A percentile compares a stretch with the other conserved stretches of the same genome.
These are phyloP conservation scores for Erodium maritimum DNA, from an alignment of 345 rosid genomes.

Conservation along the genomic window DNA sequence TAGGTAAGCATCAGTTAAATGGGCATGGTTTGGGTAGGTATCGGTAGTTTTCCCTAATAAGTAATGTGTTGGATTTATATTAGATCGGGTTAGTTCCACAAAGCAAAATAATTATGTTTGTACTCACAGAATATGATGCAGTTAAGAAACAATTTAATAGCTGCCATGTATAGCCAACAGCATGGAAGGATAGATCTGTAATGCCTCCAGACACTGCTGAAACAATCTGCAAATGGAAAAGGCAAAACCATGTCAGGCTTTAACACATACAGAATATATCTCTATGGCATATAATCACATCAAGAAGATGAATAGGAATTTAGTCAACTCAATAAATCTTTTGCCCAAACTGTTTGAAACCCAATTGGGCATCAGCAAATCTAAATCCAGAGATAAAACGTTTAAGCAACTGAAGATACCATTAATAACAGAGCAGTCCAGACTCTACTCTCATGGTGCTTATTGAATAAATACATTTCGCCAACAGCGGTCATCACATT, in stretches of 20 bases:
- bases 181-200: conserved; percentile 82
- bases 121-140: conserved; percentile 90
- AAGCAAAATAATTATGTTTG: not conserved
- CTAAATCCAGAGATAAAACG: no score
- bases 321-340: no score
- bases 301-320: not conserved
- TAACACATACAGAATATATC: not conserved
- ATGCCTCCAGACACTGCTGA: conserved; percentile 97
- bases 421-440: conserved; percentile 95
- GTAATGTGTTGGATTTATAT: no score
- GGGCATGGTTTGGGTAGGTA: no score
- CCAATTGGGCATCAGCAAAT: no score
- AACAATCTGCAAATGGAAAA: conserved; percentile 44
- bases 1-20: no score
- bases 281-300: no score
- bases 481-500: conserved; percentile 94
- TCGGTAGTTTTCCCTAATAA: no score
- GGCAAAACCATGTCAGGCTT: not conserved
- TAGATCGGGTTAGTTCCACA: no score
- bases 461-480: conserved; percentile 87
- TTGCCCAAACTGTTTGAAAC: no score
- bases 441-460: conserved; percentile 86
- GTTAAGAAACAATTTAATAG: conserved; percentile 78
- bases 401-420: conserved; percentile 36
- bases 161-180: conserved; percentile 94